Percentiles rank a stretch among this genome's conserved stretches.
phyloP scores from a whole-genome alignment of 75 land plant genomes.

The Selaginella tamariscina region DNA sequence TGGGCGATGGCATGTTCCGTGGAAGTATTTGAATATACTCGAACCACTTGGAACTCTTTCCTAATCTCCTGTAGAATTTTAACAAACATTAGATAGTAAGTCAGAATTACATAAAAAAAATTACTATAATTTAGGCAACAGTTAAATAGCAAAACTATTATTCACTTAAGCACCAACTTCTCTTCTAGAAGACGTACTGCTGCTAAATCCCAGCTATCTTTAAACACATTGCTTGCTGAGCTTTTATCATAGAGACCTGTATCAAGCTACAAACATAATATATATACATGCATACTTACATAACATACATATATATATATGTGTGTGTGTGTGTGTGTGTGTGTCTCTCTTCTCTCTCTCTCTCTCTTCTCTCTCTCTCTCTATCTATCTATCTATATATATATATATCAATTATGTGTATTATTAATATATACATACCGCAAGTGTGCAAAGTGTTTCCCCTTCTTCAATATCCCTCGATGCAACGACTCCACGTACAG shows the following conservation, averaged over 20 bases:
- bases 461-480: slow-evolving; percentile 24
- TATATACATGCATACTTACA: neutral
- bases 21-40: slow-evolving; percentile 26
- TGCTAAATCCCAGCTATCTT: slow-evolving; percentile 30
- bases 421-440: slow-evolving; percentile 18
- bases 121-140: neutral
- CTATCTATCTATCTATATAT: neutral
- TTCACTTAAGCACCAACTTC: slow-evolving; percentile 16
- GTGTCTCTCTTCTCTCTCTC: neutral
- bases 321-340: neutral
- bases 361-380: too few species aligned
- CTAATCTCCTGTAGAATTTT: slow-evolving; percentile 20
- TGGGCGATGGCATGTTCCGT: slow-evolving; percentile 19
- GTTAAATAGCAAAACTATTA: neutral
- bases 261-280: slow-evolving; percentile 15
- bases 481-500: slow-evolving; percentile 32
- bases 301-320: slow-evolving; percentile 5
- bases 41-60: slow-evolving; percentile 24
- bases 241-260: slow-evolving; percentile 26
- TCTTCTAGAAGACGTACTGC: slow-evolving; percentile 30
- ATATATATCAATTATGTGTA: too few species aligned
- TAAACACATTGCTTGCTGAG: slow-evolving; percentile 13
- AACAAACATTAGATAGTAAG: neutral
- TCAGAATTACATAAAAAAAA: neutral
- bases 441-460: slow-evolving; percentile 26